A percentile compares a stretch with the other conserved stretches of the same genome.
Evolutionary conservation across 345 rosid species (phyloP).

Genomic region (Syzygium grande): DNA sequence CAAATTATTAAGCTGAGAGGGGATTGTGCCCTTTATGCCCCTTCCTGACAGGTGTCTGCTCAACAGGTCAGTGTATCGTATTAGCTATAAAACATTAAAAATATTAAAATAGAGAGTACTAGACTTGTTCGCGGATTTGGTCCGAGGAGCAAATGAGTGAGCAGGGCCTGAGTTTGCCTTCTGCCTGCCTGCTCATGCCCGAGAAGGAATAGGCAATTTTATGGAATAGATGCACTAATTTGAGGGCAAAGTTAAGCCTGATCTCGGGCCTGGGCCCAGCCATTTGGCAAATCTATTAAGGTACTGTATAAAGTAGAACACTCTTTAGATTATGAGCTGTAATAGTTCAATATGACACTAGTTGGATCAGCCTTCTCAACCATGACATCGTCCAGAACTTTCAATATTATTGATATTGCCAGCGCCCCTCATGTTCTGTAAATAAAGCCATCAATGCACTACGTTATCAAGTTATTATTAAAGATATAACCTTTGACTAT

Average conservation of each 20-base stretch:
- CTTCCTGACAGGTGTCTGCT: conserved; percentile 65
- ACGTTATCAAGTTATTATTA: background rate
- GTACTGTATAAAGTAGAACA: background rate
- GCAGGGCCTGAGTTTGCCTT: background rate
- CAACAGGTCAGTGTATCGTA: conserved; percentile 10
- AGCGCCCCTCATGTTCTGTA: background rate
- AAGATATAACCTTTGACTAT: background rate
- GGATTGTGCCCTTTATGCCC: conserved; percentile 58
- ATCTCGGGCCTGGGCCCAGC: background rate
- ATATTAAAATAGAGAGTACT: background rate
- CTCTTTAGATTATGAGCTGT: background rate
- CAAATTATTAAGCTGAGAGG: conserved; percentile 54
- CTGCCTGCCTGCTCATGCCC: background rate
- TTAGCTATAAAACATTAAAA: background rate
- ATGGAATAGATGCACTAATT: background rate
- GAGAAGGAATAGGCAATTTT: background rate
- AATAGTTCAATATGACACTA: background rate
- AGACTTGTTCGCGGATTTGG: background rate
- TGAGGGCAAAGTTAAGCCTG: background rate
- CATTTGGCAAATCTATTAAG: background rate
- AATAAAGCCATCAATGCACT: background rate
- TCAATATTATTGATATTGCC: background rate
- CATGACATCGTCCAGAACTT: background rate
- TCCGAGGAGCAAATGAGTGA: background rate
- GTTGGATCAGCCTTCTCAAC: background rate